These are phyloP conservation scores for Penicillium pulvis DNA, from an alignment of 495 filamentous ascomycete species.

Conservation along the genomic window DNA sequence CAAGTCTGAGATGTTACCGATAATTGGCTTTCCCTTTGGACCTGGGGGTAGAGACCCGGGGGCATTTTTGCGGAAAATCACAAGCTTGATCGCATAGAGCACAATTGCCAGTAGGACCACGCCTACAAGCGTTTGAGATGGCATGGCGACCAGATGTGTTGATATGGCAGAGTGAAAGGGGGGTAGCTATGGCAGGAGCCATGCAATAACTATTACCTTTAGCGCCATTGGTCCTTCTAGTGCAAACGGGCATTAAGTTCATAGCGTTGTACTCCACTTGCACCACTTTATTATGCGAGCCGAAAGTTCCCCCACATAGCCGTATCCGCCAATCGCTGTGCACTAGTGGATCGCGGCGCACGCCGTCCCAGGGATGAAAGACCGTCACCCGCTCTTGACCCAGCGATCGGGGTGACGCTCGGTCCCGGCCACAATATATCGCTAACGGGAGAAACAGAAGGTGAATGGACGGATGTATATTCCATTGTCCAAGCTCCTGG, in stretches of 20 bases:
- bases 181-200: not conserved
- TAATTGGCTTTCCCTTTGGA: conserved; percentile 10
- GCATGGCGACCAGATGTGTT: not conserved
- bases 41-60: conserved; percentile 16
- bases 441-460: not conserved
- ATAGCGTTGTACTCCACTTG: not conserved
- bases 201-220: not conserved
- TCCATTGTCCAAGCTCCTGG: not conserved
- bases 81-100: conserved; percentile 5
- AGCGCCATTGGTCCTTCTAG: not conserved
- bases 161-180: not conserved
- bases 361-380: not conserved
- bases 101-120: conserved; percentile 1
- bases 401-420: not conserved
- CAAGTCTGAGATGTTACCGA: conserved; percentile 21
- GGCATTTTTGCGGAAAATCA: not conserved
- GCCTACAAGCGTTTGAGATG: not conserved
- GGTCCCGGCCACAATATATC: not conserved
- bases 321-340: not conserved
- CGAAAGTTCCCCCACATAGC: not conserved
- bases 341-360: not conserved
- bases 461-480: not conserved
- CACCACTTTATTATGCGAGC: not conserved
- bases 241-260: not conserved
- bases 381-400: not conserved